Base-by-base conservation (phyloP, 1,284 basidiomycete species). In the Ustilago shanxiensis region DNA sequence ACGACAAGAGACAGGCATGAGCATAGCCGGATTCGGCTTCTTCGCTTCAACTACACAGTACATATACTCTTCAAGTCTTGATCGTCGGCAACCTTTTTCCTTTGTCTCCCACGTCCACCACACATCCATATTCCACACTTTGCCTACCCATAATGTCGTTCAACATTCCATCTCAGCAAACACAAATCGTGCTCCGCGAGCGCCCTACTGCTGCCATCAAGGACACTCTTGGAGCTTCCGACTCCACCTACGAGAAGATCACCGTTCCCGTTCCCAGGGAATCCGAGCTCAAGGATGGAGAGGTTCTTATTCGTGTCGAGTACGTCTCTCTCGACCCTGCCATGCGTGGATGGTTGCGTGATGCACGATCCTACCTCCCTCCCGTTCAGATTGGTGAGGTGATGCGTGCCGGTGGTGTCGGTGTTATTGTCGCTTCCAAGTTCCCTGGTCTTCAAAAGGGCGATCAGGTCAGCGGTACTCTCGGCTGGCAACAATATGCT, bases 331-430 rank as follows among this genome's bases (percentile, higher is more conserved):
- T 87, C 18, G 86, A 87, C 66, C 86, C 86, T 18, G 79, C 79
- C 56, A 94, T 95, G 93, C 90, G 94, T 37, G 91, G 90, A 11
- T 95, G 92, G 89, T 83, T 96, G 58, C 90, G 89, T 67, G 92
- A 94, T 83, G 85, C 82, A 20, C 89, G 80, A 31, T 83, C 83
- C 26, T 89, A 89, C 77, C 79, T 89, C 35, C 86, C 87, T 3
- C 88, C 88, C 9, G 93, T 95, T 11, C 87, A 93, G 86, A 92
- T 95, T 70, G 93, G 93, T 26, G 93, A 91, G 85, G 90, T 91
- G 28, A 88, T 96, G 94, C 90, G 94, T 28, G 90, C 92, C 0
- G 74, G 78, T 3, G 92, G 90, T 3, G 86, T 95, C 20, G 94
- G 91, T 29, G 89, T 90, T 26, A 91, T 96, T 26, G 84, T 93